Evolutionary conservation across 192 early-diverging fungal genomes (phyloP), one percentile per base, ranked within the genome.

Genomic region (Dissophora globulifera): DNA sequence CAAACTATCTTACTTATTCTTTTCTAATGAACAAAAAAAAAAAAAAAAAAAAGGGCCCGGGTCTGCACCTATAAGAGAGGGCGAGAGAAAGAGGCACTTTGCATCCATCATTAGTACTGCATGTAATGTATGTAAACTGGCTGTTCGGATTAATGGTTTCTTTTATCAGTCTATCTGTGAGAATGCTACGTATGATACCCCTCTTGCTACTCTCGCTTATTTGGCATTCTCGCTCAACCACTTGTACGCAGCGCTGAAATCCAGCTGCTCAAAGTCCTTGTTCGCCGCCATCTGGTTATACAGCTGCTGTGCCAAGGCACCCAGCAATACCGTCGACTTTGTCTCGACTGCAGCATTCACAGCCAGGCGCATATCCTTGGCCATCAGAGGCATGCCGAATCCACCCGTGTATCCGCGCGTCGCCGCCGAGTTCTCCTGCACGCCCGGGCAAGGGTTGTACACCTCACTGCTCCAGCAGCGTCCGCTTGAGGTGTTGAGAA

Each of bases 391-490:
- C 29, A 91, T 88, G 29, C 91, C 94, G 79, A 99, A 99, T 33
- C 97, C 97, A 62, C 95, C 96, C 32, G 85, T 81, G 75, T 97
- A 99, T 31, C 84, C 89, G 16, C 88, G 85, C 27, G 86, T 84
- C 12, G 93, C 85, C 2, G 97, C 95, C 11, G 93, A 92, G 46
- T 85, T 90, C 7, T 88, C 80, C 71, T 93, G 82, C 30, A 95
- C 87, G 27, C 92, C 92, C 0, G 97, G 97, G 41, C 85, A 86
- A 30, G 95, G 97, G 69, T 97, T 96, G 62, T 95, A 93, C 4
- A 90, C 93, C 54, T 98, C 97, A 32, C 93, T 92, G 52, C 88
- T 88, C 96, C 97, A 99, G 83, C 93, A 95, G 23, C 94, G 84
- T 29, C 96, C 97, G 1, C 90, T 87, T 4, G 92, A 94, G 15